phyloP scores from a whole-genome alignment of 139 green algal genomes.

The Zygnema cylindricum region DNA sequence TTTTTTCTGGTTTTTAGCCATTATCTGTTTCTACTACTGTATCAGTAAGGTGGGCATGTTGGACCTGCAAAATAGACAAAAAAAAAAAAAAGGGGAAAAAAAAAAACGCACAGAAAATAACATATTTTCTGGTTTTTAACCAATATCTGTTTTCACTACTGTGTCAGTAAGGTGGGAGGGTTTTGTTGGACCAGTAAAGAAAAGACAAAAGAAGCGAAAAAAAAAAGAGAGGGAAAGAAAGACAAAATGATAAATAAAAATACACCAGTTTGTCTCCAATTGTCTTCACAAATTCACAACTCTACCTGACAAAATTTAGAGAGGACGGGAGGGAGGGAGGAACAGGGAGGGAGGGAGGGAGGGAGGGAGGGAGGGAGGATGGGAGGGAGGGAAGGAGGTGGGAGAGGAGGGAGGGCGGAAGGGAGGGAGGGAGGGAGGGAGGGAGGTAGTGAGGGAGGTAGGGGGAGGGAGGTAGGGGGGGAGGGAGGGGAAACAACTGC shows the following conservation, averaged over 20 bases:
- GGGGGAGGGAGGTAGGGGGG: background rate
- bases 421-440: background rate
- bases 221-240: background rate
- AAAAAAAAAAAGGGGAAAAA: background rate
- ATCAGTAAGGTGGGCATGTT: background rate
- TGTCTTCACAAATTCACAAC: too few species aligned
- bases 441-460: background rate
- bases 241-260: background rate
- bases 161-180: background rate
- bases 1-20: too few species aligned
- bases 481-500: too few species aligned
- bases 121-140: background rate
- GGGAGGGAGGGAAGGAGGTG: background rate
- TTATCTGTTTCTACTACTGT: conserved; percentile 61
- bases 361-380: background rate
- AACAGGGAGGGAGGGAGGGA: conserved; percentile 6
- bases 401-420: background rate
- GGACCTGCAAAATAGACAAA: background rate
- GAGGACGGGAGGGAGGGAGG: conserved; percentile 32
- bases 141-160: background rate
- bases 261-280: too few species aligned
- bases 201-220: background rate
- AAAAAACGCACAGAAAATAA: background rate
- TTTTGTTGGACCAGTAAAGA: background rate
- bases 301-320: too few species aligned